Evolutionary conservation across 2,329 filamentous ascomycete genomes (phyloP).

Genomic region (Hirsutella rhossiliensis): DNA sequence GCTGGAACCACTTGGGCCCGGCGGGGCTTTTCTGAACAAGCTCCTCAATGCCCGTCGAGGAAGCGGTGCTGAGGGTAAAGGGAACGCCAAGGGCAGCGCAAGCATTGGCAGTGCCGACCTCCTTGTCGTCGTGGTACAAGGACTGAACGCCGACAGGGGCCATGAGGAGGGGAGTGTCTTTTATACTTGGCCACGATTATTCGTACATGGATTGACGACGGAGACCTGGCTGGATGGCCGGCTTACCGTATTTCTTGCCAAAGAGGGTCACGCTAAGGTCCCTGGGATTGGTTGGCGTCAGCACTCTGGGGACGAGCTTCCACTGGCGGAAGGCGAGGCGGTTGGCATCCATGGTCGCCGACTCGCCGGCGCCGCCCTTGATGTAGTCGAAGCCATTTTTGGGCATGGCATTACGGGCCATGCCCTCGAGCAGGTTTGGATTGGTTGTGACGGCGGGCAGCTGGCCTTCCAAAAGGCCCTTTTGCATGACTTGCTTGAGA

Average conservation of each 20-base stretch:
- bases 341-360: conserved; percentile 49
- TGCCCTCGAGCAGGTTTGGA: conserved; percentile 41
- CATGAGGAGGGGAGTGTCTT: conserved; percentile 33
- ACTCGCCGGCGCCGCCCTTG: conserved; percentile 48
- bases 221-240: background rate
- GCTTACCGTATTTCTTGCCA: conserved; percentile 30
- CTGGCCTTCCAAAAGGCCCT: conserved; percentile 34
- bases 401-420: conserved; percentile 36
- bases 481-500: conserved; percentile 35
- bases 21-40: conserved; percentile 45
- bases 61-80: conserved; percentile 56
- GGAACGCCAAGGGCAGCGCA: conserved; percentile 50
- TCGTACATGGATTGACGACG: background rate
- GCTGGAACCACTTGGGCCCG: conserved; percentile 56
- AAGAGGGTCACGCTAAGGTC: conserved; percentile 42
- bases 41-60: conserved; percentile 51
- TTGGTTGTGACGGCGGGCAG: conserved; percentile 45
- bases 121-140: conserved; percentile 54
- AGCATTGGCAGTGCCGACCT: conserved; percentile 50
- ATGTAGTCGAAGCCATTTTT: conserved; percentile 46
- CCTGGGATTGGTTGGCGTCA: conserved; percentile 29
- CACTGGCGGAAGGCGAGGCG: conserved; percentile 41
- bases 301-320: conserved; percentile 39
- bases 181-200: conserved; percentile 23
- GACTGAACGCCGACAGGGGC: conserved; percentile 59